These are phyloP conservation scores for Vitis rotundifolia DNA, from an alignment of 164 flowering plant genomes.

Conservation along the genomic window DNA sequence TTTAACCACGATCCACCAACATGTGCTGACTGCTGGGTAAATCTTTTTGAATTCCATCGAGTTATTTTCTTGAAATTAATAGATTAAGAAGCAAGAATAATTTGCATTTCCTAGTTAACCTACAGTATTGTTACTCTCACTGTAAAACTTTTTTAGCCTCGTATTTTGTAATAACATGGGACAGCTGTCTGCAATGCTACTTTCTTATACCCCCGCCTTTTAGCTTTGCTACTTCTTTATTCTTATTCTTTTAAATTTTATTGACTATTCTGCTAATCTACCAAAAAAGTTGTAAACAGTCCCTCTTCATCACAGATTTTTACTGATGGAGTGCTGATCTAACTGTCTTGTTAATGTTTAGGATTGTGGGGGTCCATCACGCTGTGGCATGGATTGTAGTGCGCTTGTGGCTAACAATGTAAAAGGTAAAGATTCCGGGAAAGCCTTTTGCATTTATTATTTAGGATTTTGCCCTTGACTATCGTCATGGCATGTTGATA, in stretches of 20 bases:
- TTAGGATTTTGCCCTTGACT: not conserved
- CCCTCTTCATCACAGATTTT: not conserved
- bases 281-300: not conserved
- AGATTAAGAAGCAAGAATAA: not conserved
- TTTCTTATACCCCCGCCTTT: too few species aligned
- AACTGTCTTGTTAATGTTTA: slow-evolving; percentile 20
- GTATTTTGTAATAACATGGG: too few species aligned
- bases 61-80: not conserved
- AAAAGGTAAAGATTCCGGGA: slow-evolving; percentile 43
- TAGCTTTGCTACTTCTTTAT: not conserved
- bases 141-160: not conserved
- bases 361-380: slow-evolving; percentile 85
- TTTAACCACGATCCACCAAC: slow-evolving; percentile 92
- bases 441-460: not conserved
- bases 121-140: not conserved
- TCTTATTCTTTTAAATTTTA: not conserved
- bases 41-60: slow-evolving; percentile 6
- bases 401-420: slow-evolving; percentile 57
- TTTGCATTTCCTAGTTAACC: not conserved
- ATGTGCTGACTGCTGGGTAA: slow-evolving; percentile 81
- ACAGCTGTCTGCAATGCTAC: too few species aligned
- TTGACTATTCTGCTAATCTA: not conserved
- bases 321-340: slow-evolving; percentile 6
- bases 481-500: too few species aligned
- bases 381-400: slow-evolving; percentile 77